Conservation (phyloP, 352 stramenopile genomes). For the Phytophthora crassamura region DNA sequence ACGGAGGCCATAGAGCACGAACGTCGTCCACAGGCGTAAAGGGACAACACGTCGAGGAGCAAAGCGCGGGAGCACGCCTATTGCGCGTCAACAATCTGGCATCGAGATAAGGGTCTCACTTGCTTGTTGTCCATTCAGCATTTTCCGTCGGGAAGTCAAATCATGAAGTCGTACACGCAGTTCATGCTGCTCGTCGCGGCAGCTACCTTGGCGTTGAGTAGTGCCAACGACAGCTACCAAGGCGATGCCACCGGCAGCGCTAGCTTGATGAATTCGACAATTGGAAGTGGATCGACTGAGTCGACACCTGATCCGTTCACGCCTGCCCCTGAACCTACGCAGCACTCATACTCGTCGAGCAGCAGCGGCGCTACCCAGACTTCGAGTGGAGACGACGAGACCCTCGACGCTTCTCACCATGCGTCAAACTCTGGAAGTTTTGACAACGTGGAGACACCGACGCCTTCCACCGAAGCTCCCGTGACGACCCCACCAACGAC, state of each 20-base stretch:
- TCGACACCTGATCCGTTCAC: constrained; percentile 22
- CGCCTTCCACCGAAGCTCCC: neutral
- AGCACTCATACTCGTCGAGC: constrained; percentile 1
- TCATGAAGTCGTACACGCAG: constrained; percentile 23
- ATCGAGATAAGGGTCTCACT: too few species aligned
- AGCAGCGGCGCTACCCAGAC: neutral
- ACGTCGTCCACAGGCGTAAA: constrained; percentile 14
- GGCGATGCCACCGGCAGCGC: constrained; percentile 9
- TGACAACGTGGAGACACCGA: neutral
- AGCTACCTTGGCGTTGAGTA: constrained; percentile 6
- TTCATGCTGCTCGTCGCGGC: constrained; percentile 16
- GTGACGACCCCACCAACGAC: neutral
- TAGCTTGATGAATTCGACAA: constrained; percentile 7
- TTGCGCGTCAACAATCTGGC: too few species aligned
- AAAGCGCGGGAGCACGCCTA: constrained; percentile 3
- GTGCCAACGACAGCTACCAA: constrained; percentile 13
- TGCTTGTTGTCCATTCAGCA: constrained; percentile 5
- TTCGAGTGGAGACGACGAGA: neutral
- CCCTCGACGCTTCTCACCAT: neutral
- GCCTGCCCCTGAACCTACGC: constrained; percentile 2
- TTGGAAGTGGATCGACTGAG: constrained; percentile 7
- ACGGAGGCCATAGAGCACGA: neutral
- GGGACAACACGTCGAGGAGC: constrained; percentile 3
- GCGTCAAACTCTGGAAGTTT: constrained; percentile 2
- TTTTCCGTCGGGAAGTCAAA: constrained; percentile 1